Evolutionary conservation across 495 filamentous ascomycete species (phyloP).

Genomic region (Glonium stellatum): DNA sequence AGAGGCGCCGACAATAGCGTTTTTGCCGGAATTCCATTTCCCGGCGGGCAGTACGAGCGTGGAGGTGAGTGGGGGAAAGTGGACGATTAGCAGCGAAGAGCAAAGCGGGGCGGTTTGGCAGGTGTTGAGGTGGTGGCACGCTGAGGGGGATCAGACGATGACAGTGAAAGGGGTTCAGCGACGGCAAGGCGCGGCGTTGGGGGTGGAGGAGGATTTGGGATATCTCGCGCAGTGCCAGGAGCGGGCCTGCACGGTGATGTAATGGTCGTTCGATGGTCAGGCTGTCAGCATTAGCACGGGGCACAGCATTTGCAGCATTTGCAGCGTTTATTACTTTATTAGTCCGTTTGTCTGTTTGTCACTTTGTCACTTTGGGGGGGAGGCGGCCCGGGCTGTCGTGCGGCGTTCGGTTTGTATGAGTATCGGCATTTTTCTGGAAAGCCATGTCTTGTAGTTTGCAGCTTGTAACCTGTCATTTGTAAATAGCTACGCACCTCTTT

Average conservation of each 20-base stretch:
- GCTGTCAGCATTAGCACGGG: conserved; percentile 18
- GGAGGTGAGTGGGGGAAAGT: conserved; percentile 77
- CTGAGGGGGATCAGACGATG: conserved; percentile 71
- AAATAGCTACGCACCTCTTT: not conserved
- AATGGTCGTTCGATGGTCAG: conserved; percentile 13
- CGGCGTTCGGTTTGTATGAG: not conserved
- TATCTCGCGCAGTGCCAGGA: conserved; percentile 48
- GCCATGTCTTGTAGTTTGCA: no score
- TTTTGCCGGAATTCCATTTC: conserved; percentile 90
- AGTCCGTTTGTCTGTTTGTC: no score
- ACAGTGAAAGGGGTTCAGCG: conserved; percentile 68
- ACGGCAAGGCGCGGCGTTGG: conserved; percentile 44
- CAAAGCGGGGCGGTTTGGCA: conserved; percentile 58
- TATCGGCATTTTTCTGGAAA: not conserved
- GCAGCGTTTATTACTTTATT: not conserved
- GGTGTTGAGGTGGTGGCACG: conserved; percentile 84
- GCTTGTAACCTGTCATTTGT: no score
- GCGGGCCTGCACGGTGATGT: conserved; percentile 45
- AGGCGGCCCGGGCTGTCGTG: not conserved
- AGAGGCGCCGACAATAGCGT: conserved; percentile 71
- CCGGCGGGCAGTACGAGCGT: conserved; percentile 62
- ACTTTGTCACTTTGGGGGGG: no score
- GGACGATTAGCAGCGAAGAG: conserved; percentile 70
- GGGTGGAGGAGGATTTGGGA: conserved; percentile 51
- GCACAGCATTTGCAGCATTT: not conserved